Evolutionary conservation across 2,329 filamentous ascomycete species (phyloP).

Genomic region (Dichotomopilus funicola): DNA sequence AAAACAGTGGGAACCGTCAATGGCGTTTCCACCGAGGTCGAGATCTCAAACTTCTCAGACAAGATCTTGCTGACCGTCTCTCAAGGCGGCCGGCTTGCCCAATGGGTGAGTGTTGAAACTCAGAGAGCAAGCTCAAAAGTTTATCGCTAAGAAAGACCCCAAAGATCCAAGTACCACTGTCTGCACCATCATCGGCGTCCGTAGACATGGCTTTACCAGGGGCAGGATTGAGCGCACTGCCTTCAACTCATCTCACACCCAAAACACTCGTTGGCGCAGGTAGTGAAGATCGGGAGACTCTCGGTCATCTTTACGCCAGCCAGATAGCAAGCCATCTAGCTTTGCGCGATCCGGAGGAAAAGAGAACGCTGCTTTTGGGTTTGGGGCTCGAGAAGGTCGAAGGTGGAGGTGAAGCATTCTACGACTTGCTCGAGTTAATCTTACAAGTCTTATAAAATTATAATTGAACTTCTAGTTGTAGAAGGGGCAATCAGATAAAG

Average conservation of each 20-base stretch:
- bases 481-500: too few relatives aligned
- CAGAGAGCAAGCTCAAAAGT: background rate
- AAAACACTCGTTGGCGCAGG: slow-evolving; percentile 83
- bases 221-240: slow-evolving; percentile 50
- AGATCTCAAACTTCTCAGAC: slow-evolving; percentile 71
- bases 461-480: background rate
- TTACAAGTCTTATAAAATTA: slow-evolving; percentile 46
- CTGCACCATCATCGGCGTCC: slow-evolving; percentile 56
- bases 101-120: slow-evolving; percentile 65
- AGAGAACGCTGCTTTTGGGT: slow-evolving; percentile 54
- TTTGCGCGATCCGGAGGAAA: slow-evolving; percentile 60
- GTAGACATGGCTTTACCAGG: slow-evolving; percentile 54
- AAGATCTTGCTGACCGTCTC: slow-evolving; percentile 86
- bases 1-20: slow-evolving; percentile 57
- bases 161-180: slow-evolving; percentile 76
- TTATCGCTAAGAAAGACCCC: slow-evolving; percentile 14
- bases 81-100: slow-evolving; percentile 75
- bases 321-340: slow-evolving; percentile 79
- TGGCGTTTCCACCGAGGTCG: slow-evolving; percentile 64
- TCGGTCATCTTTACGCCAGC: slow-evolving; percentile 82
- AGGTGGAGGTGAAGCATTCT: slow-evolving; percentile 50
- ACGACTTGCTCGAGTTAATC: slow-evolving; percentile 58
- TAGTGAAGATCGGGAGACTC: slow-evolving; percentile 67
- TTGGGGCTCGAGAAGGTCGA: slow-evolving; percentile 50
- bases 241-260: slow-evolving; percentile 74